Conservation (phyloP, 139 green algal species). For the Chlamydomonas schloesseri region DNA sequence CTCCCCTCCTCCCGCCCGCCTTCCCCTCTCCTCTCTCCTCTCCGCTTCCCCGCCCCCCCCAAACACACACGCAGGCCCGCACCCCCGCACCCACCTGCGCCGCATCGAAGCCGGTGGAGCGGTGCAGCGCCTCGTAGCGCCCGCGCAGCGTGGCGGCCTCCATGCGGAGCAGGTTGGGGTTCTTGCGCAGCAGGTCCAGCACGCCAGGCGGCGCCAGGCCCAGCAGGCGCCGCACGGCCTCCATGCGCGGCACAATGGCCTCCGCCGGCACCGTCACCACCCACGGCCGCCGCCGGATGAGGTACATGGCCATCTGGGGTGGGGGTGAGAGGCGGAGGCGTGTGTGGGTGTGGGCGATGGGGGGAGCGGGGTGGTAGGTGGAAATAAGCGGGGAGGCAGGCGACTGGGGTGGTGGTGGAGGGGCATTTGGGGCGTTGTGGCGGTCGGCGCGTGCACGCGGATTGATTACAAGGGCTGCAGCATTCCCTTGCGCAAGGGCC, state of each 20-base stretch:
- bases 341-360: too few species aligned
- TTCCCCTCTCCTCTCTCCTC: too few species aligned
- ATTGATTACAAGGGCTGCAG: too few species aligned
- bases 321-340: too few species aligned
- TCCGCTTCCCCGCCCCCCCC: too few species aligned
- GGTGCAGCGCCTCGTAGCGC: constrained; percentile 52
- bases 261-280: constrained; percentile 30
- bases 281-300: constrained; percentile 39
- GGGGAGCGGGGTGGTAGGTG: too few species aligned
- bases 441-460: too few species aligned
- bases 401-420: too few species aligned
- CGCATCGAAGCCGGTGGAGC: constrained; percentile 35
- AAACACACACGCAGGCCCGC: neutral
- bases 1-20: too few species aligned
- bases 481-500: too few species aligned
- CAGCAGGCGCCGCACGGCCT: constrained; percentile 22
- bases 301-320: constrained; percentile 34
- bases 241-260: neutral
- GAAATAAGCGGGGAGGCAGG: too few species aligned
- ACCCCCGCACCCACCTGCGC: neutral
- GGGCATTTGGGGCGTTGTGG: too few species aligned
- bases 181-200: constrained; percentile 66
- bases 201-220: constrained; percentile 24
- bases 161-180: constrained; percentile 58
- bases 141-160: constrained; percentile 14